Conservation (phyloP, 805 yeast genomes). For the Metschnikowia shivogae region DNA sequence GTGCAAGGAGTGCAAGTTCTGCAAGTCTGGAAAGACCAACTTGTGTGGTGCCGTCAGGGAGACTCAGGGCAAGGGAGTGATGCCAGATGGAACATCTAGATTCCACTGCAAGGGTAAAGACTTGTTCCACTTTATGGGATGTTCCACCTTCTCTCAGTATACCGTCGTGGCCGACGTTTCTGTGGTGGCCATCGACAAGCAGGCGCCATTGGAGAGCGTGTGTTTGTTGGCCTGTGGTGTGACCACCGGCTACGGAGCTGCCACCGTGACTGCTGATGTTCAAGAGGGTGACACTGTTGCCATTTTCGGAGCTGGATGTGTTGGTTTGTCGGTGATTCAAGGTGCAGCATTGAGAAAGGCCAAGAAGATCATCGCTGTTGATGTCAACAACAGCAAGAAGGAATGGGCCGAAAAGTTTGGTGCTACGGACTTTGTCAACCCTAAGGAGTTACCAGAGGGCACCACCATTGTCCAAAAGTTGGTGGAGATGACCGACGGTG, state of each 20-base stretch:
- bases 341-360: conserved; percentile 89
- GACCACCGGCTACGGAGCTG: conserved; percentile 98
- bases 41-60: conserved; percentile 93
- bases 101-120: conserved; percentile 83
- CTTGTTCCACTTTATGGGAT: conserved; percentile 93
- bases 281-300: conserved; percentile 91
- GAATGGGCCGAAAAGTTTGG: conserved; percentile 87
- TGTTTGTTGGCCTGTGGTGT: conserved; percentile 98
- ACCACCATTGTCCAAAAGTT: conserved; percentile 75
- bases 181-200: conserved; percentile 82
- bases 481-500: conserved; percentile 92
- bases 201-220: conserved; percentile 80
- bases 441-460: conserved; percentile 70
- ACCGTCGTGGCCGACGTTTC: conserved; percentile 98
- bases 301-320: conserved; percentile 96
- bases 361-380: conserved; percentile 76
- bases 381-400: conserved; percentile 78
- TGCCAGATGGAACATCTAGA: conserved; percentile 98
- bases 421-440: conserved; percentile 92
- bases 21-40: conserved; percentile 93
- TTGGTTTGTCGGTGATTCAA: conserved; percentile 93
- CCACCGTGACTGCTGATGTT: conserved; percentile 87
- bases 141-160: conserved; percentile 94
- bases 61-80: conserved; percentile 96
- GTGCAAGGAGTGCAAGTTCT: conserved; percentile 91